Percentiles rank a stretch among this genome's conserved stretches.
phyloP scores from a whole-genome alignment of 2,329 filamentous ascomycete genomes.

The Aspergillus cejpii region DNA sequence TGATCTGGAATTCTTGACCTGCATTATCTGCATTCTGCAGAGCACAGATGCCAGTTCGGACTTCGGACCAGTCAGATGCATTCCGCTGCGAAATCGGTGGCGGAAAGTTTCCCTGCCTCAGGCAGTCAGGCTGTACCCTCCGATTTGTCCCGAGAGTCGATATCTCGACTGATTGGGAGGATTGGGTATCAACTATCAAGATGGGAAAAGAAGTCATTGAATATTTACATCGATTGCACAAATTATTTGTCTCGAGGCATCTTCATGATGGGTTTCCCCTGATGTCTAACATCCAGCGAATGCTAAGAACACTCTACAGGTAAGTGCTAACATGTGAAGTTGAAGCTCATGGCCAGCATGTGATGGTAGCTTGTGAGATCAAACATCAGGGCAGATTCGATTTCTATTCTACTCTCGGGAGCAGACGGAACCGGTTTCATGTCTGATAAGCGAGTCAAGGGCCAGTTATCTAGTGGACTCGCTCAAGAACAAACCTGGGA shows the following conservation, averaged over 20 bases:
- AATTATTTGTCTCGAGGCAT: too few relatives aligned
- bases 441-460: neutral
- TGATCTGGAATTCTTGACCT: neutral
- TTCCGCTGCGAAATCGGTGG: too few relatives aligned
- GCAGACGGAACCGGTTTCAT: neutral
- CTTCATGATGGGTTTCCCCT: too few relatives aligned
- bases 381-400: neutral
- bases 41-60: too few relatives aligned
- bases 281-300: too few relatives aligned
- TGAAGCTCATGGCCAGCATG: neutral
- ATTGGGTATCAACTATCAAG: too few relatives aligned
- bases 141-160: neutral
- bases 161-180: too few relatives aligned
- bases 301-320: too few relatives aligned
- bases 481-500: neutral
- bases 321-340: slow-evolving; percentile 1
- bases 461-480: neutral
- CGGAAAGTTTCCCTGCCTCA: too few relatives aligned
- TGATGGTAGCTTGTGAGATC: neutral
- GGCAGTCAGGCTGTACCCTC: neutral
- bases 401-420: neutral
- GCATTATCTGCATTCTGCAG: too few relatives aligned
- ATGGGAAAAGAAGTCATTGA: neutral
- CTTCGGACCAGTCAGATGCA: too few relatives aligned
- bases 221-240: neutral